These are phyloP conservation scores for Colletotrichum sp. DNA, from an alignment of 2,329 filamentous ascomycete species.

Conservation along the genomic window DNA sequence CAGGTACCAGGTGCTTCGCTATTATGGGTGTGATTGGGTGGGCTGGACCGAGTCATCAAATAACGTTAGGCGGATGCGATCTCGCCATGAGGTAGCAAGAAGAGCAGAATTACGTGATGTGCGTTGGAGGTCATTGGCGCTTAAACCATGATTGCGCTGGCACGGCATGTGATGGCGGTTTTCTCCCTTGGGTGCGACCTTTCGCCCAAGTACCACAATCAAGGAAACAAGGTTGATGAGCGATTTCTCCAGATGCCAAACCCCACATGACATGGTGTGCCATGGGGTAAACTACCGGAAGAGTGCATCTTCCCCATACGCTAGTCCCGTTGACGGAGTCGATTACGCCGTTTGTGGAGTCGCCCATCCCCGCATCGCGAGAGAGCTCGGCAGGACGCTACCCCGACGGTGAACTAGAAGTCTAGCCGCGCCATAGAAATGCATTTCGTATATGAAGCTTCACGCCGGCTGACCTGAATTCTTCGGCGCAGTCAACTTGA, in stretches of 20 bases:
- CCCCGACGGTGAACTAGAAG: neutral
- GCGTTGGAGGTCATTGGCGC: neutral
- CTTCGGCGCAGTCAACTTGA: neutral
- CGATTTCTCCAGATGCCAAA: neutral
- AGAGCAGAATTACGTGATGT: neutral
- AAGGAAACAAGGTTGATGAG: neutral
- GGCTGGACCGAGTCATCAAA: neutral
- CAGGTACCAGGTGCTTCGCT: neutral
- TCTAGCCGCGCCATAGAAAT: slow-evolving; percentile 13
- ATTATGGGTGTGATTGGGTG: neutral
- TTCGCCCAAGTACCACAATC: neutral
- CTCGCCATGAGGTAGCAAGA: neutral
- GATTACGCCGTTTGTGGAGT: slow-evolving; percentile 3
- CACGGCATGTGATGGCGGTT: neutral
- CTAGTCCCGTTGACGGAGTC: neutral
- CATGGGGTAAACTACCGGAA: neutral
- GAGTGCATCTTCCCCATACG: neutral
- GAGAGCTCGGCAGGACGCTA: slow-evolving; percentile 2
- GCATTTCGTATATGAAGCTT: neutral
- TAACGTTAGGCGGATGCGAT: neutral
- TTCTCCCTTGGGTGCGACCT: neutral
- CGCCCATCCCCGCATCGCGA: neutral
- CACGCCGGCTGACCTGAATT: neutral
- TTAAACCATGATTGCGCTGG: neutral
- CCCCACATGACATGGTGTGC: neutral